Percentiles rank a stretch among this genome's conserved stretches.
These are phyloP conservation scores for Echites panduratus DNA, from an alignment of 257 asterid genomes.

Conservation along the genomic window DNA sequence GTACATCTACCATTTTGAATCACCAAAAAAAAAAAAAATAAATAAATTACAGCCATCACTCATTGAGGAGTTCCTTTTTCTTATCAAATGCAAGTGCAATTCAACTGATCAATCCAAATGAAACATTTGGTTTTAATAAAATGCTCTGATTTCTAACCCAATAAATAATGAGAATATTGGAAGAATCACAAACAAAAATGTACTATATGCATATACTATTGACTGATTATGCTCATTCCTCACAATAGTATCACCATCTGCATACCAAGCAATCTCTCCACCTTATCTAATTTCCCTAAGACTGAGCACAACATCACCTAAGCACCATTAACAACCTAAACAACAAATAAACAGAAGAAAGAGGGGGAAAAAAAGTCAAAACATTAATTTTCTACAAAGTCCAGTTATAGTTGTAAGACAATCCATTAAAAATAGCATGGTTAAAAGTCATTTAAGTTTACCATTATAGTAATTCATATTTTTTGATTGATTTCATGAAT, in stretches of 20 bases:
- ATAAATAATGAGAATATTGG: slow-evolving; percentile 15
- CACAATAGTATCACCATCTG: slow-evolving; percentile 95
- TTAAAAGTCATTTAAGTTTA: too few species aligned
- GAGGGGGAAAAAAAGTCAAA: background rate
- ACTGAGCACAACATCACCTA: slow-evolving; percentile 38
- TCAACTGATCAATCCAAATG: background rate
- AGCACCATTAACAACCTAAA: slow-evolving; percentile 12
- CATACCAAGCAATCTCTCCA: slow-evolving; percentile 98
- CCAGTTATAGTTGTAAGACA: too few species aligned
- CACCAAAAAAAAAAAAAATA: too few species aligned
- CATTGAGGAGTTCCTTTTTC: background rate
- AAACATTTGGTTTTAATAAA: background rate
- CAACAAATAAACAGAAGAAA: background rate
- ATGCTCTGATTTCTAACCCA: background rate
- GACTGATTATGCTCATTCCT: slow-evolving; percentile 88
- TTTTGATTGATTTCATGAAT: too few species aligned
- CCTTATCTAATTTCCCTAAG: slow-evolving; percentile 96
- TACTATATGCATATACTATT: slow-evolving; percentile 95
- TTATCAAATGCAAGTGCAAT: background rate
- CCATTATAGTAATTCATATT: too few species aligned
- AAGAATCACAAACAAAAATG: slow-evolving; percentile 15
- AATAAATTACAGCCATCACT: background rate
- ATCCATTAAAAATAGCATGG: too few species aligned
- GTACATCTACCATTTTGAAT: too few species aligned
- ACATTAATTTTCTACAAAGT: slow-evolving; percentile 5